phyloP scores from a whole-genome alignment of 2,329 filamentous ascomycete genomes.

The Elsinoe ampelina region DNA sequence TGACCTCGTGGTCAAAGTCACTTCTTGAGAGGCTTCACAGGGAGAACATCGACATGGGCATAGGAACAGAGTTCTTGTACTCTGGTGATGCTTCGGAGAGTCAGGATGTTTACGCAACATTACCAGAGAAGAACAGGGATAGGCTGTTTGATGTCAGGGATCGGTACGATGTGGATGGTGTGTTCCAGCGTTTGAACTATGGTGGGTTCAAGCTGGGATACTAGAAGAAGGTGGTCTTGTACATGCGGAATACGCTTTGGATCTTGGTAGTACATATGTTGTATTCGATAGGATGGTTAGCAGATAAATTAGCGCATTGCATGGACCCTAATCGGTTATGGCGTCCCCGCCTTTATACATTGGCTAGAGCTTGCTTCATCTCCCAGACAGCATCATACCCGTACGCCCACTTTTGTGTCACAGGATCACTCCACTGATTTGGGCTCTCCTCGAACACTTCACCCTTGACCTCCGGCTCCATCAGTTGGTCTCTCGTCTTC shows the following conservation, averaged over 20 bases:
- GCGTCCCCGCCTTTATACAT: no score
- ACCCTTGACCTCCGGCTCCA: constrained; percentile 30
- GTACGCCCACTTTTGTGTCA: constrained; percentile 41
- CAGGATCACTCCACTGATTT: constrained; percentile 42
- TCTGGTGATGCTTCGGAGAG: constrained; percentile 19
- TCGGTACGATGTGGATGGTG: constrained; percentile 33
- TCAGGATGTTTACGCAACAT: constrained; percentile 35
- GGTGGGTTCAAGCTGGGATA: constrained; percentile 36
- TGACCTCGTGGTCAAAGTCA: background rate
- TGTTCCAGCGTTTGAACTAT: constrained; percentile 35
- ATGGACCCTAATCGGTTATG: no score
- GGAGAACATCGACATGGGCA: background rate
- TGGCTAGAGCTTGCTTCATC: background rate
- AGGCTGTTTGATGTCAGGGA: constrained; percentile 27
- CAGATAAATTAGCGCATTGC: background rate
- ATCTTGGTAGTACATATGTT: no score
- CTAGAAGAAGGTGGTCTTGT: background rate
- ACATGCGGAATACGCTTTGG: background rate
- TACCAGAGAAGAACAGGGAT: constrained; percentile 30
- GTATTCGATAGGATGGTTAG: background rate
- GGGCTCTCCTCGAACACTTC: constrained; percentile 31
- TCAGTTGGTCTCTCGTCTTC: background rate
- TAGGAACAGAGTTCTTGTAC: background rate
- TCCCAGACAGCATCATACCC: constrained; percentile 35
- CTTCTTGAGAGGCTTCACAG: background rate